Conservation (phyloP, 441 rosid species). For the Geranium incanum region DNA sequence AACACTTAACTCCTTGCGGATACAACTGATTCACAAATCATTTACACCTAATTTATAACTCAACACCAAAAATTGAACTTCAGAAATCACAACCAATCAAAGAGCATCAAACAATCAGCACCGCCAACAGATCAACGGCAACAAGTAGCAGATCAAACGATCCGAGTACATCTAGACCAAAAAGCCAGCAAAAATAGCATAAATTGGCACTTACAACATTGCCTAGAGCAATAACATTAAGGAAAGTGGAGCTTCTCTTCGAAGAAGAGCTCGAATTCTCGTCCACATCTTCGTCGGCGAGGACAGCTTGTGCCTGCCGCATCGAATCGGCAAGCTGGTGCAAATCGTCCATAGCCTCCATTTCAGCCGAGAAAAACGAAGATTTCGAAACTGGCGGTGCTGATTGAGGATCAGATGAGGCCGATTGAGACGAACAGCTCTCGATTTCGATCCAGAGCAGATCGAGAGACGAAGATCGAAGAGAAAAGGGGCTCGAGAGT, state of each 20-base stretch:
- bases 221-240: slow-evolving; percentile 69
- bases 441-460: background rate
- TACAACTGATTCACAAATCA: background rate
- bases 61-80: background rate
- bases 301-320: slow-evolving; percentile 60
- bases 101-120: background rate
- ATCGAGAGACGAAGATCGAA: slow-evolving; percentile 5
- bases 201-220: slow-evolving; percentile 46
- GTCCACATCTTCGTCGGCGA: slow-evolving; percentile 78
- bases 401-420: background rate
- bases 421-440: slow-evolving; percentile 8
- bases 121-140: background rate
- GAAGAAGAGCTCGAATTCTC: slow-evolving; percentile 39
- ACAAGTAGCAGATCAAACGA: slow-evolving; percentile 7
- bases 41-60: background rate
- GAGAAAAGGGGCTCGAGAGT: background rate
- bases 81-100: background rate
- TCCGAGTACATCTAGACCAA: background rate
- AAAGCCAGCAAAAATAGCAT: background rate
- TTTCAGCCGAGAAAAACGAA: slow-evolving; percentile 8
- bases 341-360: slow-evolving; percentile 80
- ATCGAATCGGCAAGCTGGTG: slow-evolving; percentile 60
- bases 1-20: background rate
- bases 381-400: background rate
- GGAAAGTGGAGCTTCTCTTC: slow-evolving; percentile 46